Evolutionary conservation across 441 rosid genomes (phyloP), one percentile per base, ranked within the genome.

Genomic region (Hura crepitans): DNA sequence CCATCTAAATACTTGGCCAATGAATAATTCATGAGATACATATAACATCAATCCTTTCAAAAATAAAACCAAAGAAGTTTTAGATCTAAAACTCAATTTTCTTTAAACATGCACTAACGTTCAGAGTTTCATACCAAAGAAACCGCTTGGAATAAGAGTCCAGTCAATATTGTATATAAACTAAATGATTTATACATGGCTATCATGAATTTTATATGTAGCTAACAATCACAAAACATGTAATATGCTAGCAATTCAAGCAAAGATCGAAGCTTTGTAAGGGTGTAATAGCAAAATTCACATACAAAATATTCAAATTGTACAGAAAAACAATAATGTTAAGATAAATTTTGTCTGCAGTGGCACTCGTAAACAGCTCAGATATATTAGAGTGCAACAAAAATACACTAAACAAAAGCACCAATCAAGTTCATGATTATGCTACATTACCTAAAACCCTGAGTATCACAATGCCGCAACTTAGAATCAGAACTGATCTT

Each of bases 391-490:
- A 61, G 18, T 13, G 27, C 14, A 59, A 65, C 17, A 35, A 8
- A 22, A 12, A 23, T 47, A 27, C 10, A 54, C 23, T 14, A 9
- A 4, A 62, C 22, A 51, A 51, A 62, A 51, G 13, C 25, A 60
- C n/a, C 28, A 58, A 77, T 53, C 30, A 67, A 30, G 25, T 57
- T 14, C 27, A 42, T 68, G 64, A 22, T 25, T 51, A 66, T 25
- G 63, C 45, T 57, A 46, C 61, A 72, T 84, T 77, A 92, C 99
- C 99, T 90, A 86, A 83, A 89, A 73, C 76, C 70, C 72, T 81
- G 93, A 70, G 81, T 77, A 82, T 92, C 96, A 79, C 85, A 84
- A 70, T 91, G 78, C 46, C 86, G 85, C 77, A 83, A 69, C 89
- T 87, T 90, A 66, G 93, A 82, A 72, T 87, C 97, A 60, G 84